Evolutionary conservation across 2,329 filamentous ascomycete genomes (phyloP), one percentile per base, ranked within the genome.

Genomic region (Penicillium janthinellum): DNA sequence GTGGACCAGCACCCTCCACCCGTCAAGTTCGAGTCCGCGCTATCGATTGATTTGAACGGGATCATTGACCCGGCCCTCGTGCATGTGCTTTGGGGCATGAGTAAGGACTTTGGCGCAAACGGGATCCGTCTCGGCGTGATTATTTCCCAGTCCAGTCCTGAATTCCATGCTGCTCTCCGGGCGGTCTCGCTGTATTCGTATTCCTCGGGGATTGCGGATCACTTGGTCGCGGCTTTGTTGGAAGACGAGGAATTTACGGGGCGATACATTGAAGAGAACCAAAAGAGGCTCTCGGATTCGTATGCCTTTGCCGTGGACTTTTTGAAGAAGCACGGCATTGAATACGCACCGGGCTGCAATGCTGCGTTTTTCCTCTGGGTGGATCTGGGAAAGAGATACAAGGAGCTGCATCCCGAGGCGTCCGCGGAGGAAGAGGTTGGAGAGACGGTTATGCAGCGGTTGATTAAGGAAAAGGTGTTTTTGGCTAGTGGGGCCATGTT

Each of bases 331-430:
- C 71, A 81, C 7, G 76, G 77, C 1, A 78, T 86, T 3, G 69
- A 75, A 14, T 84, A 83, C 62, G 74, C 79, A 0, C 69, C 75
- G 0, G 81, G 81, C 0, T 76, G 73, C 4, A 86, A 86, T 61
- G 84, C 84, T 0, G 84, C 82, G 0, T 85, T 86, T 65, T 87
- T 87, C 65, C 62, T 87, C 2, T 86, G 81, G 77, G 69, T 84
- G 2, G 78, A 86, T 66, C 65, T 87, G 1, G 73, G 73, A 0
- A 71, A 72, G 66, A 68, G 49, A 15, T 75, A 71, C 58, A 62
- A 52, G 5, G 62, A 70, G 25, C 34, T 65, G 12, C 69, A 72
- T 25, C 65, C 70, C 0, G 62, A 58, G 3, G 48, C 59, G 0
- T 31, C 50, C 6, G 49, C 34, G 11, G 14, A 53, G 8, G 59